phyloP scores from a whole-genome alignment of 768 basidiomycete species.

The Phaffia tasmanica region DNA sequence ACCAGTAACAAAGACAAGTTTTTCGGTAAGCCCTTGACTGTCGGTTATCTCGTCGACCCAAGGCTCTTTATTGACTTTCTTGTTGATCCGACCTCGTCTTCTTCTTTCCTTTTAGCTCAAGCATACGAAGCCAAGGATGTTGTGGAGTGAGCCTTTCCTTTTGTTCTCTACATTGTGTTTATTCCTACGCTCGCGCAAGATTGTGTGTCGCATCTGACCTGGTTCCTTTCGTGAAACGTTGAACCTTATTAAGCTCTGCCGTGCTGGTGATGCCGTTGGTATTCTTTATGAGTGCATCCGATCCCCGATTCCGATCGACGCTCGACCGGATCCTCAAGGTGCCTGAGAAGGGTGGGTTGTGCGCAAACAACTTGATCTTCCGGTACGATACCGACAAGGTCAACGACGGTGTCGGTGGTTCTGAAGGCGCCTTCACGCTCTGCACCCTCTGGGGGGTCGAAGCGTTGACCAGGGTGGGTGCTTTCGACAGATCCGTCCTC shows the following conservation, averaged over 20 bases:
- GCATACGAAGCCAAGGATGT: constrained; percentile 75
- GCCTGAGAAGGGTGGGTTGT: constrained; percentile 81
- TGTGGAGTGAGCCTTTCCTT: too few species aligned
- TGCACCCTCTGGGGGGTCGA: constrained; percentile 66
- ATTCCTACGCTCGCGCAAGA: not conserved
- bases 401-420: constrained; percentile 88
- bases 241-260: constrained; percentile 39
- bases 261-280: constrained; percentile 26
- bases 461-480: constrained; percentile 75
- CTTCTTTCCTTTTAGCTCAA: too few species aligned
- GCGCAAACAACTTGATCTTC: constrained; percentile 53
- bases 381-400: constrained; percentile 63
- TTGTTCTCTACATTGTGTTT: too few species aligned
- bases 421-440: constrained; percentile 84
- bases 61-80: too few species aligned
- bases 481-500: constrained; percentile 58
- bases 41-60: too few species aligned
- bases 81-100: too few species aligned
- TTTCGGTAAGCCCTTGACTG: too few species aligned
- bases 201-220: too few species aligned
- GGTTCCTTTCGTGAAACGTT: too few species aligned
- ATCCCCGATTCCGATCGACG: constrained; percentile 79
- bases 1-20: constrained; percentile 15
- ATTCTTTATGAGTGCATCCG: constrained; percentile 39
- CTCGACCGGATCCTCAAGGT: constrained; percentile 71